These are phyloP conservation scores for Dionaea muscipula DNA, from an alignment of 179 eudicot genomes.

Conservation along the genomic window DNA sequence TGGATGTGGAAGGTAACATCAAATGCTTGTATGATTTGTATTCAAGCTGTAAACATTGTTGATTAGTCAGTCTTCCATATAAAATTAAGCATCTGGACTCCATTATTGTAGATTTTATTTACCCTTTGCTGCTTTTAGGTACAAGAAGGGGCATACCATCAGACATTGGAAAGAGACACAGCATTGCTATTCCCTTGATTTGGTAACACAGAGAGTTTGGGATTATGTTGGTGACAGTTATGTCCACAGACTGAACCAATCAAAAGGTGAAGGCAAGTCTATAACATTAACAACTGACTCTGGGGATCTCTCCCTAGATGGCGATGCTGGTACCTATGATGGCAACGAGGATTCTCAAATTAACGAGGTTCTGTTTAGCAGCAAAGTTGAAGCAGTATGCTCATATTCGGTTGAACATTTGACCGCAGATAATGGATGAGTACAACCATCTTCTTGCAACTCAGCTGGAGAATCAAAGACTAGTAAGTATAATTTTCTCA, in stretches of 20 bases:
- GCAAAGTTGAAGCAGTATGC: constrained; percentile 62
- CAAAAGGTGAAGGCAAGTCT: constrained; percentile 65
- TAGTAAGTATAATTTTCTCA: constrained; percentile 25
- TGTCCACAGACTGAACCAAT: constrained; percentile 79
- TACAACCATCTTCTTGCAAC: constrained; percentile 81
- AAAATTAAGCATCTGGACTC: not conserved
- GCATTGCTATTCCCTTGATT: constrained; percentile 79
- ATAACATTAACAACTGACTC: constrained; percentile 22
- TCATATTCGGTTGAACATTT: not conserved
- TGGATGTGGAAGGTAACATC: constrained; percentile 88
- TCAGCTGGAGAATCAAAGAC: constrained; percentile 79
- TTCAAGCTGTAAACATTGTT: not conserved
- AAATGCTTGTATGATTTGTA: not conserved
- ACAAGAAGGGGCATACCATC: constrained; percentile 67
- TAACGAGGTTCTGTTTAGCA: constrained; percentile 53
- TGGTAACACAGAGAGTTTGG: constrained; percentile 84
- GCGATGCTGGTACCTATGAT: constrained; percentile 55
- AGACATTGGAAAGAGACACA: constrained; percentile 69
- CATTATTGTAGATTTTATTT: not conserved
- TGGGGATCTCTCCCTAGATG: constrained; percentile 37
- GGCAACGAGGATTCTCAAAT: constrained; percentile 55
- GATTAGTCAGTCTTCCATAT: not conserved
- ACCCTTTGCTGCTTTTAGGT: constrained; percentile 28
- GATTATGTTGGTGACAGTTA: constrained; percentile 86
- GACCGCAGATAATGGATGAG: constrained; percentile 60